Conservation (phyloP, 495 filamentous ascomycete species). For the Aspergillus incahuasiensis region DNA sequence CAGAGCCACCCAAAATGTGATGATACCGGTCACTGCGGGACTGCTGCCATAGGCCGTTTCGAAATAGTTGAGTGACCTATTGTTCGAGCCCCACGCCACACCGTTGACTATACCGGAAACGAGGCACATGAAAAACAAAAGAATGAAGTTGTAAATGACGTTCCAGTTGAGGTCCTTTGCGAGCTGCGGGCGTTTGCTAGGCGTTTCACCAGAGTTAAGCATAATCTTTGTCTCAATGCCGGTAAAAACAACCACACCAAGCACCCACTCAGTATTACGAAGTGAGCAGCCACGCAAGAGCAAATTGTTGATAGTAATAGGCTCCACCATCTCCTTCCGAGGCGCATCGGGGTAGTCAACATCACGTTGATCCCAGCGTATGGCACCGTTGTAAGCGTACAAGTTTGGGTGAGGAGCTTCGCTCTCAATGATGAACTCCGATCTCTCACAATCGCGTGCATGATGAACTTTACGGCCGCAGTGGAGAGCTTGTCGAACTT, state of each 20-base stretch:
- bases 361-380: slow-evolving; percentile 79
- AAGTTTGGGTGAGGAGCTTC: slow-evolving; percentile 90
- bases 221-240: slow-evolving; percentile 99
- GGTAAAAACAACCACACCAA: slow-evolving; percentile 95
- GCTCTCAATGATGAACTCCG: slow-evolving; percentile 85
- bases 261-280: slow-evolving; percentile 93
- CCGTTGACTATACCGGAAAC: slow-evolving; percentile 82
- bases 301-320: slow-evolving; percentile 90
- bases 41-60: slow-evolving; percentile 80
- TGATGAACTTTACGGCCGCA: slow-evolving; percentile 81
- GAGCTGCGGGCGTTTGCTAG: slow-evolving; percentile 87
- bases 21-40: slow-evolving; percentile 77
- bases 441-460: slow-evolving; percentile 83
- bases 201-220: slow-evolving; percentile 97
- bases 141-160: slow-evolving; percentile 92
- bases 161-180: slow-evolving; percentile 94
- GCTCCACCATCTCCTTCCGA: slow-evolving; percentile 77
- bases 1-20: slow-evolving; percentile 92
- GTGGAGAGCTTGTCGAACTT: slow-evolving; percentile 86
- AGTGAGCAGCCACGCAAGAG: slow-evolving; percentile 89
- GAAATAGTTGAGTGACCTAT: slow-evolving; percentile 76
- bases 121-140: slow-evolving; percentile 87
- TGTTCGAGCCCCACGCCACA: slow-evolving; percentile 65
- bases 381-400: slow-evolving; percentile 85
- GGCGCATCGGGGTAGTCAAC: slow-evolving; percentile 53